Conservation (phyloP, 345 rosid species). For the Salix brachista region DNA sequence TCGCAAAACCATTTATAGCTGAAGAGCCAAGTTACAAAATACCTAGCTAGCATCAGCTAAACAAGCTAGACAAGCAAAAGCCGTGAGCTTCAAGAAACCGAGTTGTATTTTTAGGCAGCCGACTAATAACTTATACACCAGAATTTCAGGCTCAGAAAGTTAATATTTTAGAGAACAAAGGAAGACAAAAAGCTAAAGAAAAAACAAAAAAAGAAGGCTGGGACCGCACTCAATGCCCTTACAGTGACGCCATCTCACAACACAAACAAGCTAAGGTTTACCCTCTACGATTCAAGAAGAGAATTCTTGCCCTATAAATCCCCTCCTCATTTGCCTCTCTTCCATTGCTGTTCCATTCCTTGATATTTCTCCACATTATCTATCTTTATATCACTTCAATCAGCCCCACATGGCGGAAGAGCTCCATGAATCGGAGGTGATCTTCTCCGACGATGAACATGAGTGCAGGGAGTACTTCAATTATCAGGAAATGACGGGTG, state of each 20-base stretch:
- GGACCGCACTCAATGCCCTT: constrained; percentile 49
- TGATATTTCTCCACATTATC: neutral
- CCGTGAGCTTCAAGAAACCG: constrained; percentile 15
- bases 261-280: constrained; percentile 24
- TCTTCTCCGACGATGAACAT: constrained; percentile 31
- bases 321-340: neutral
- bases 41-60: neutral
- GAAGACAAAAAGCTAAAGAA: constrained; percentile 2
- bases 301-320: constrained; percentile 21
- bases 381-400: neutral
- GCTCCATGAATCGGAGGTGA: constrained; percentile 52
- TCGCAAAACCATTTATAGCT: too few relatives aligned
- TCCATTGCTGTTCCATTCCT: neutral
- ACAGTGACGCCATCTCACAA: constrained; percentile 40
- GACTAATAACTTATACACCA: too few relatives aligned
- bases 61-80: constrained; percentile 12
- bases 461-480: neutral
- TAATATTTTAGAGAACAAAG: neutral
- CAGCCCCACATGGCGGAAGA: constrained; percentile 43
- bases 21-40: too few relatives aligned
- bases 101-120: constrained; percentile 1
- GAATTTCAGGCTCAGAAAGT: too few relatives aligned
- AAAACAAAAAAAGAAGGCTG: constrained; percentile 23
- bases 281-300: constrained; percentile 22
- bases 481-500: neutral